These are phyloP conservation scores for Erythrobasidium hasegawianum DNA, from an alignment of 1,284 basidiomycete species.

Conservation along the genomic window DNA sequence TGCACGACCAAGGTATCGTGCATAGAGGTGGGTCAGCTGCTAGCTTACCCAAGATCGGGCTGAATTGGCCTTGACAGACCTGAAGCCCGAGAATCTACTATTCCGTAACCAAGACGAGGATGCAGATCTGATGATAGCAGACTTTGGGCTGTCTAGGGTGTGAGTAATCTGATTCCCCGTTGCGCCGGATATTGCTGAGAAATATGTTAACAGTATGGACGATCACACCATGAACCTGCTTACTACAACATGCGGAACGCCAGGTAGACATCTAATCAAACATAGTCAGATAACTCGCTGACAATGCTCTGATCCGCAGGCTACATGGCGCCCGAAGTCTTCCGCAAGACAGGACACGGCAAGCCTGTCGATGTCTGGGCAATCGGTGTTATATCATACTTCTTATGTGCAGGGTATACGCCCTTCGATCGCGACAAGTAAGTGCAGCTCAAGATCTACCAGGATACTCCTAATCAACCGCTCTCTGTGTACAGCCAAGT, in stretches of 20 bases:
- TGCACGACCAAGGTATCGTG: slow-evolving; percentile 91
- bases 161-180: not conserved
- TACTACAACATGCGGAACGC: slow-evolving; percentile 93
- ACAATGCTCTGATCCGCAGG: not conserved
- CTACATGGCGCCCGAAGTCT: slow-evolving; percentile 88
- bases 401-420: slow-evolving; percentile 58
- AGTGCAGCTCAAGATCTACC: too few species aligned
- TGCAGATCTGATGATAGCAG: slow-evolving; percentile 93
- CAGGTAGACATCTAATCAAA: slow-evolving; percentile 52
- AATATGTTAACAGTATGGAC: slow-evolving; percentile 60
- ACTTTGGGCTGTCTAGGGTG: slow-evolving; percentile 71
- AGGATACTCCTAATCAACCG: not conserved
- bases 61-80: slow-evolving; percentile 55
- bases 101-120: slow-evolving; percentile 84
- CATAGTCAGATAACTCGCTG: not conserved
- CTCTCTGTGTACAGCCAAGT: slow-evolving; percentile 54
- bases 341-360: slow-evolving; percentile 89
- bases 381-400: slow-evolving; percentile 86
- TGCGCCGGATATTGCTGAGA: not conserved
- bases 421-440: slow-evolving; percentile 81
- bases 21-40: slow-evolving; percentile 65
- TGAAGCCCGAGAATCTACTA: slow-evolving; percentile 96
- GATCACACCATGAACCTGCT: slow-evolving; percentile 81
- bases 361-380: slow-evolving; percentile 71
- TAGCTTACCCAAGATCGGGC: too few species aligned